phyloP scores from a whole-genome alignment of 805 yeast genomes.

The Metschnikowia dekortorum region DNA sequence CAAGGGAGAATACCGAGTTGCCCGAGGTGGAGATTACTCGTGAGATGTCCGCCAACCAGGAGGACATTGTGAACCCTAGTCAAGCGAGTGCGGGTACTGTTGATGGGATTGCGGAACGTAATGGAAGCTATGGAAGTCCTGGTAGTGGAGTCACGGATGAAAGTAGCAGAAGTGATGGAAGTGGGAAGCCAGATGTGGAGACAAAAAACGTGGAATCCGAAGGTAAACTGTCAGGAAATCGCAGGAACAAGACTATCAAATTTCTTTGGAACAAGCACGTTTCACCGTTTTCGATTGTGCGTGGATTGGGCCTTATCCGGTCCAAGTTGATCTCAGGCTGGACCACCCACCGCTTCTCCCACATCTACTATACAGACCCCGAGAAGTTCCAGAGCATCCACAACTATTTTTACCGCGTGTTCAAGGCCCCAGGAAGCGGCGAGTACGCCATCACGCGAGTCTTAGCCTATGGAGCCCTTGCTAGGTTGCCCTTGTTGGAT shows the following conservation, averaged over 20 bases:
- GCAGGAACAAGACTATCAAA: constrained; percentile 27
- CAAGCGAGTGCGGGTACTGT: too few relatives aligned
- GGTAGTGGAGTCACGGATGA: background rate
- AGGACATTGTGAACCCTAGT: constrained; percentile 17
- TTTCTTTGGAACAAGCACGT: constrained; percentile 48
- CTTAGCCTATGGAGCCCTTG: constrained; percentile 54
- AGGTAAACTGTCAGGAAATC: constrained; percentile 1
- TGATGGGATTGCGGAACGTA: background rate
- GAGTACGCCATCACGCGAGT: constrained; percentile 60
- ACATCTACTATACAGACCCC: constrained; percentile 32
- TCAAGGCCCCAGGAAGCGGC: constrained; percentile 57
- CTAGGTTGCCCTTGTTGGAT: constrained; percentile 54
- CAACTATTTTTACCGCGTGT: constrained; percentile 49
- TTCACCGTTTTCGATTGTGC: constrained; percentile 52
- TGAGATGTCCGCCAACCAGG: constrained; percentile 24
- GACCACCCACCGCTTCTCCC: constrained; percentile 47
- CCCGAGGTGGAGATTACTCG: constrained; percentile 13
- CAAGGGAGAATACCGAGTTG: constrained; percentile 15
- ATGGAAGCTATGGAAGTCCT: background rate
- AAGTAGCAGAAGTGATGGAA: background rate
- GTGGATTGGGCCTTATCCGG: constrained; percentile 50
- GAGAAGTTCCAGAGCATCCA: constrained; percentile 41
- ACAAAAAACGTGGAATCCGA: background rate
- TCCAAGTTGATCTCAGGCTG: constrained; percentile 49
- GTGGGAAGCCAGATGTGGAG: background rate